Base-by-base conservation (phyloP, 1,284 basidiomycete genomes). In the Hypsizygus ulmarius region DNA sequence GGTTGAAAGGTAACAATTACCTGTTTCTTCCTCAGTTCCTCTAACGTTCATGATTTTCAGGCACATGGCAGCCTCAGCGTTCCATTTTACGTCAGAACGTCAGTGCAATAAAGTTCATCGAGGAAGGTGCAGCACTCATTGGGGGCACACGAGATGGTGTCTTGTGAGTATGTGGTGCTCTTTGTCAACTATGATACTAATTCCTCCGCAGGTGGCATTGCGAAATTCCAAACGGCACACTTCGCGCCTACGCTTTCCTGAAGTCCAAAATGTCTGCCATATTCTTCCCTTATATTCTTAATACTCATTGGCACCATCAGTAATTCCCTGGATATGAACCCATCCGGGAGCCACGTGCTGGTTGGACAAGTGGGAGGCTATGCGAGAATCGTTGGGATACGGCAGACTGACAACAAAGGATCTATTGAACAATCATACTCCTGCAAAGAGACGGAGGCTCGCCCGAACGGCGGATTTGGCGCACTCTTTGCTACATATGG, bases 61-160 rank as follows among this genome's bases (percentile, higher is more conserved):
- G 77, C 15, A 71, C 71, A 27, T 85, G 82, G 83, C 71, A 75
- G 50, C 64, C 70, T 2, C 79, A 84, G 48, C 71, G 82, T 45
- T 74, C 79, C 33, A 82, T 86, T 44, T 55, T 74, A 43, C 72
- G 81, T 45, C 78, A 77, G 52, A 79, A 82, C 48, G 79, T 84
- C 37, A 81, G 80, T 3, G 71, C 75, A 2, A 72, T 86, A 49
- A 72, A 70, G 54, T 85, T 86, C 57, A 69, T 82, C 3, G 74
- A 81, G 25, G 78, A 78, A 30, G 84, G 84, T 1, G 68, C 72
- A 34, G 78, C 78, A 34, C 64, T 86, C 43, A 64, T 86, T n/a
- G 83, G 84, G 1, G 84, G 81, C 2, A 84, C 82, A 18, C 72
- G 71, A 40, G 82, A 86, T 55, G 82, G 84, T n/a, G 77, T 80